Evolutionary conservation across 1,139 yeast species (phyloP), one percentile per base, ranked within the genome.

Genomic region (Yamadazyma pseudoaaseri): DNA sequence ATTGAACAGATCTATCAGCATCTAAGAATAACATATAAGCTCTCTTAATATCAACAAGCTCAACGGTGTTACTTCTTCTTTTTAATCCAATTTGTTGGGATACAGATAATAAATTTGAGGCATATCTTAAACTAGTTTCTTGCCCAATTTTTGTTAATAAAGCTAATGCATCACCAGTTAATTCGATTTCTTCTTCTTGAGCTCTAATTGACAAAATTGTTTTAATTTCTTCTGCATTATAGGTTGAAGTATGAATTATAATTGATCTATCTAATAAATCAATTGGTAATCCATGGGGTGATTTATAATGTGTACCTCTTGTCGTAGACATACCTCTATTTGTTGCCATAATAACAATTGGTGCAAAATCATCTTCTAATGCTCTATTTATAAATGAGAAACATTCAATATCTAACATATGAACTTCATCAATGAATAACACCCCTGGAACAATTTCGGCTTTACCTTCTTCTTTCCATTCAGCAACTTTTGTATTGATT

Each of bases 401-500:
- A 58, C 97, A 84, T 63, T 94, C 99, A 52, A 94, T 86, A 60
- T 94, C 99, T 47, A 94, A 78, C 97, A 94, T 94, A 64, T 94
- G 98, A 35, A 90, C 97, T 65, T 94, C 99, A 63, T 94, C 99
- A 51, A 94, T 87, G 62, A 94, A 94, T 51, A 94, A 70, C 9
- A 94, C 98, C 47, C 99, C 99, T n/a, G 98, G 97, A 33, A 89
- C 85, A 46, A 94, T 90, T 52, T 90, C 97, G 9, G 98, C 98
- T 60, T 92, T 94, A 39, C 98, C 98, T 70, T 94, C 98, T 69
- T 94, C 99, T 55, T 86, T 87, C 98, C 98, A 94, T 64, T 94
- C 98, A 20, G 95, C 95, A 35, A 94, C 97, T 64, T 92, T 92
- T 34, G 90, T 79, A 64, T 94, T 92, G 59, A 94, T 92, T 65